Evolutionary conservation across 345 rosid species (phyloP), one percentile per base, ranked within the genome.

Genomic region (Citrus inodora): DNA sequence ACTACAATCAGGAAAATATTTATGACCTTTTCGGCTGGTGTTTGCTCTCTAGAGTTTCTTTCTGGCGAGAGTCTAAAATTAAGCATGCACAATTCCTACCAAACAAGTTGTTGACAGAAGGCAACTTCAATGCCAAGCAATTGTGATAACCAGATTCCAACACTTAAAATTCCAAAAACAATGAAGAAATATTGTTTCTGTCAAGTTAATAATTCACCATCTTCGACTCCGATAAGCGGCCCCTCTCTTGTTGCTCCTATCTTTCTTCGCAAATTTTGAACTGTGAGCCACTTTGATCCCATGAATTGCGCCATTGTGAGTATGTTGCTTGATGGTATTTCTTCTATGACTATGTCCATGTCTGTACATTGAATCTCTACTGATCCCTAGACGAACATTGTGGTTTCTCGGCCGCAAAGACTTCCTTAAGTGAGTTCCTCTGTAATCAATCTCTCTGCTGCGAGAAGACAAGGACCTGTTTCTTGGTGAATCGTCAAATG

Each of bases 401-500:
- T 76, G 86, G 69, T 76, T 88, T 76, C 87, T 84, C 21, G 92
- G 85, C 78, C 85, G 82, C 73, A 86, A 56, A 78, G 90, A 74
- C 78, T 73, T 88, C 73, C 80, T 88, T 14, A 82, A 51, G n/a
- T 85, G 90, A 61, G 66, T 84, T 81, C 76, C 79, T 81, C 67
- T 83, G 78, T 77, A 79, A 35, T 80, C 69, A 48, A 70, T 71
- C 8, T 38, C 9, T 62, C 81, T 27, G 38, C 63, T 25, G 6
- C 51, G 51, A 46, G 51, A 46, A 0, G 80, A 74, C 6, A 14
- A 9, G 1, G 74, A 76, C 9, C 76, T 59, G 55, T 64, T 9
- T 25, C 14, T 64, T 1, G 69, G 55, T 63, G 51, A 70, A 67
- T 63, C 40, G 51, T 46, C 51, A 13, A 46, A 46, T 19, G n/a